A percentile compares a stretch with the other conserved stretches of the same genome.
phyloP scores from a whole-genome alignment of 495 filamentous ascomycete species.

The Daldinia vernicosa region DNA sequence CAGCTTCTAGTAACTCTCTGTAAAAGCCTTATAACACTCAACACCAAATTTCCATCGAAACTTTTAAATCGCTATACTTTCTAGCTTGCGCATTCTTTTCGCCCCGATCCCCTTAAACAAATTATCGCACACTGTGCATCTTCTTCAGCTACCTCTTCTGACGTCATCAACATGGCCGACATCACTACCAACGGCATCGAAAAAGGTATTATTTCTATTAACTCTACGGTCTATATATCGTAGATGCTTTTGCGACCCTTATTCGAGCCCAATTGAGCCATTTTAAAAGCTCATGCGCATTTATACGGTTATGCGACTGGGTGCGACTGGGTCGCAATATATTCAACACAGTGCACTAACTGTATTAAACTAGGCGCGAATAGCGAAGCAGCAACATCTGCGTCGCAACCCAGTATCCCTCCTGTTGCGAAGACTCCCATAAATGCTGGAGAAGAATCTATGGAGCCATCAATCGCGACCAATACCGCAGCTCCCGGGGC shows the following conservation, averaged over 20 bases:
- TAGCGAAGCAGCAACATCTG: slow-evolving; percentile 33
- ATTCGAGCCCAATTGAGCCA: slow-evolving; percentile 33
- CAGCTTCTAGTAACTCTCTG: slow-evolving; percentile 22
- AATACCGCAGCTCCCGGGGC: slow-evolving; percentile 13
- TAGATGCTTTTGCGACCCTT: slow-evolving; percentile 25
- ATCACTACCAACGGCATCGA: slow-evolving; percentile 50
- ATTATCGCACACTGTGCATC: slow-evolving; percentile 23
- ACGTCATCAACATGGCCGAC: slow-evolving; percentile 58
- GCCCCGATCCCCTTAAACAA: background rate
- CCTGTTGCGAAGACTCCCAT: slow-evolving; percentile 29
- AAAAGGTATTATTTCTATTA: slow-evolving; percentile 49
- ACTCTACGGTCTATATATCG: background rate
- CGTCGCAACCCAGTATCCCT: slow-evolving; percentile 28
- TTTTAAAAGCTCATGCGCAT: slow-evolving; percentile 7
- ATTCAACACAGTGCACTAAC: slow-evolving; percentile 45
- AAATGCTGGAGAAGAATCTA: slow-evolving; percentile 28
- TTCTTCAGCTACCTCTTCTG: slow-evolving; percentile 36
- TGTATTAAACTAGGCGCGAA: slow-evolving; percentile 28
- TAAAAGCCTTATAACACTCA: slow-evolving; percentile 7
- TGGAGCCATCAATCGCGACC: slow-evolving; percentile 27
- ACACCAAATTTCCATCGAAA: slow-evolving; percentile 22
- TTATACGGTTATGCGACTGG: slow-evolving; percentile 27
- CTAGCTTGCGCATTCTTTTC: slow-evolving; percentile 6
- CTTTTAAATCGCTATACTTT: slow-evolving; percentile 7
- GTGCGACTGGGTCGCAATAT: slow-evolving; percentile 31